Conservation (phyloP, 495 filamentous ascomycete genomes). For the Pyronema domesticum region DNA sequence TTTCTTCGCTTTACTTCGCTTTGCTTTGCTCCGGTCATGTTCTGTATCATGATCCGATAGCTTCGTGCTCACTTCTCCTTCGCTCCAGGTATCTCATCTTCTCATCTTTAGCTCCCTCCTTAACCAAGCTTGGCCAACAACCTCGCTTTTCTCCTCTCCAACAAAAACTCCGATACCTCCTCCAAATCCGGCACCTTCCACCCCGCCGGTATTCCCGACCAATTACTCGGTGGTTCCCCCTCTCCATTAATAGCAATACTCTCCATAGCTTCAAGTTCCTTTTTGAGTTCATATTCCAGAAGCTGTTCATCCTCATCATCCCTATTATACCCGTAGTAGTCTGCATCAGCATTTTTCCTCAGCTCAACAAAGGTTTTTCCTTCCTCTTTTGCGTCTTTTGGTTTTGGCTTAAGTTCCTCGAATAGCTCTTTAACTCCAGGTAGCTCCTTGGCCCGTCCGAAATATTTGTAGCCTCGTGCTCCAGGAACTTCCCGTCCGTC, state of each 20-base stretch:
- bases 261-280: constrained; percentile 67
- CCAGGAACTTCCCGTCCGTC: constrained; percentile 81
- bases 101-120: constrained; percentile 3
- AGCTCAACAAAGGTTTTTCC: constrained; percentile 44
- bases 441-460: constrained; percentile 74
- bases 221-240: constrained; percentile 39
- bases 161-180: constrained; percentile 80
- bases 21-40: too few species aligned
- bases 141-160: constrained; percentile 66
- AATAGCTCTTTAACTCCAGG: constrained; percentile 96
- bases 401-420: constrained; percentile 52
- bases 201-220: constrained; percentile 68
- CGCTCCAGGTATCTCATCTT: too few species aligned
- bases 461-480: constrained; percentile 44
- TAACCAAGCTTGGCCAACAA: constrained; percentile 64
- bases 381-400: constrained; percentile 40
- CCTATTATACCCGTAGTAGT: constrained; percentile 87
- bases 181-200: constrained; percentile 77
- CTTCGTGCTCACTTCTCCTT: too few species aligned
- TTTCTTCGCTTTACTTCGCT: too few species aligned
- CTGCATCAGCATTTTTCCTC: constrained; percentile 71
- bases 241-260: constrained; percentile 30
- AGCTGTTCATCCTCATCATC: constrained; percentile 84
- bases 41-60: too few species aligned
- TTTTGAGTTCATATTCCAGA: constrained; percentile 61